These are phyloP conservation scores for Pisolithus orientalis DNA, from an alignment of 768 basidiomycete genomes.

Conservation along the genomic window DNA sequence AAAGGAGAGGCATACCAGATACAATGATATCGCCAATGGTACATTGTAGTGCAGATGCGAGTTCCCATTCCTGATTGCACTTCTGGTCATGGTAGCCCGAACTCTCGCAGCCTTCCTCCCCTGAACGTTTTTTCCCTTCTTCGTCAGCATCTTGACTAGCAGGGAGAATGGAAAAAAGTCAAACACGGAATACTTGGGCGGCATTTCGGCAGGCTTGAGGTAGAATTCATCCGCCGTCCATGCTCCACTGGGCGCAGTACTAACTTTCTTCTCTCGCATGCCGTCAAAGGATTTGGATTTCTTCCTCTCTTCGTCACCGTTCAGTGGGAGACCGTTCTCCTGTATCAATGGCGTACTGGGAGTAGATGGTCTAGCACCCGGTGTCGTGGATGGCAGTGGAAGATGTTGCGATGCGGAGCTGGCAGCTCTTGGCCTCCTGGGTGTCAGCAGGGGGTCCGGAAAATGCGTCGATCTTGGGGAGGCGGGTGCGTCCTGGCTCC, in stretches of 20 bases:
- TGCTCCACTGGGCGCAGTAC: conserved; percentile 4
- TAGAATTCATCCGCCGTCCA: conserved; percentile 34
- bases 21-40: conserved; percentile 64
- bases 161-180: conserved; percentile 70
- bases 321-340: conserved; percentile 1
- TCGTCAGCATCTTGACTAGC: conserved; percentile 39
- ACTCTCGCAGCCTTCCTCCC: conserved; percentile 58
- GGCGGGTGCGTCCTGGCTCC: background rate
- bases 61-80: background rate
- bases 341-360: conserved; percentile 9
- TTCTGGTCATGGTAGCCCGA: conserved; percentile 46
- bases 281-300: background rate
- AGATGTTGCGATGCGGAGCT: conserved; percentile 15
- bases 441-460: background rate
- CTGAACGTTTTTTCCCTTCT: conserved; percentile 43
- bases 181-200: conserved; percentile 54
- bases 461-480: conserved; percentile 8
- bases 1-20: conserved; percentile 39
- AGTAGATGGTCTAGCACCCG: conserved; percentile 8
- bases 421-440: conserved; percentile 5
- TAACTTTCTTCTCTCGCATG: background rate
- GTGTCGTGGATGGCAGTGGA: conserved; percentile 23
- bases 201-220: conserved; percentile 48
- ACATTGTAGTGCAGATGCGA: conserved; percentile 36
- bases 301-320: background rate